These are phyloP conservation scores for Hippophae tibetana DNA, from an alignment of 306 rosid species.

Conservation along the genomic window DNA sequence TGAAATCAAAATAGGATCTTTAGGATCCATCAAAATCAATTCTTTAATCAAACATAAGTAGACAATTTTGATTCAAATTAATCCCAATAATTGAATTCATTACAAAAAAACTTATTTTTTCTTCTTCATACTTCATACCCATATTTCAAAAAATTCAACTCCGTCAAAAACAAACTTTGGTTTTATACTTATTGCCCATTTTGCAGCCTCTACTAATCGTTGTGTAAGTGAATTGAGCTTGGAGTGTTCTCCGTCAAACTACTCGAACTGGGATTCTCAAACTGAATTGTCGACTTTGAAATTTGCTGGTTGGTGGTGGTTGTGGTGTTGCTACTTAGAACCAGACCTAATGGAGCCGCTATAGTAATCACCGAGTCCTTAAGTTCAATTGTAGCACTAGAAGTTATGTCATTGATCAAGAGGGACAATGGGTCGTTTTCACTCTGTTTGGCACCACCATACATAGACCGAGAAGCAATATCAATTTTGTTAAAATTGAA, in stretches of 20 bases:
- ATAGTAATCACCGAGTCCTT: constrained; percentile 33
- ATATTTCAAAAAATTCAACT: constrained; percentile 56
- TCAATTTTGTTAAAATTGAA: constrained; percentile 67
- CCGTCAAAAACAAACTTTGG: constrained; percentile 50
- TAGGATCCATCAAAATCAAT: too few relatives aligned
- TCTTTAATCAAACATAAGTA: too few relatives aligned
- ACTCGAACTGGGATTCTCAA: constrained; percentile 53
- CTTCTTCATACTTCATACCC: constrained; percentile 36
- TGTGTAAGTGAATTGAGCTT: constrained; percentile 33
- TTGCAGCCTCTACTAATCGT: constrained; percentile 1
- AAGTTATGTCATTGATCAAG: constrained; percentile 58
- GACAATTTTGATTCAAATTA: too few relatives aligned
- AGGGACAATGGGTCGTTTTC: constrained; percentile 77
- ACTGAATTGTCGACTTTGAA: constrained; percentile 35
- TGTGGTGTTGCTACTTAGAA: constrained; percentile 28
- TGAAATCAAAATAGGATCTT: too few relatives aligned
- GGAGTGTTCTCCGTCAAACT: constrained; percentile 46
- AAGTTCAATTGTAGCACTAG: constrained; percentile 22
- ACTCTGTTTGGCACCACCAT: constrained; percentile 45
- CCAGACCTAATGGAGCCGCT: constrained; percentile 1
- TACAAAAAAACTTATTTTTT: constrained; percentile 2
- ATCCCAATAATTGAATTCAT: too few relatives aligned
- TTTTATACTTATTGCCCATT: constrained; percentile 21
- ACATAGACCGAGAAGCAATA: constrained; percentile 49
- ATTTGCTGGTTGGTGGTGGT: constrained; percentile 21